Evolutionary conservation across 768 basidiomycete species (phyloP), one percentile per base, ranked within the genome.

Genomic region (Gymnopilus junonius): DNA sequence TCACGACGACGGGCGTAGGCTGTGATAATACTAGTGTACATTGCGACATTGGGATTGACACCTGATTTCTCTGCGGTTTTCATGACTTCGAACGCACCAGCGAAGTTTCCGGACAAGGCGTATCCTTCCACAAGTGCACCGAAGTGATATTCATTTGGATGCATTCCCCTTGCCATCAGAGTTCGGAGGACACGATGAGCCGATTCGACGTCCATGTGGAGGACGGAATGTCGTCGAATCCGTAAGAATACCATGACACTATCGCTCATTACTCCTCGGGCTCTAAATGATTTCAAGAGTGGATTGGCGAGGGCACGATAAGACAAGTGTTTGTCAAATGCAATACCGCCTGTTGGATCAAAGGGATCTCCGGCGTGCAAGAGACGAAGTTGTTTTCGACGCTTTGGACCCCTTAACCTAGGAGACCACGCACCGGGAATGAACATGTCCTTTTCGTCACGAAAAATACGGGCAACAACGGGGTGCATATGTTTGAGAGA

Each of bases 51-150:
- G 21, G 88, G 84, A n/a, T 78, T 73, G 62, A 90, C 71, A 25
- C 87, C 86, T 4, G 81, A 79, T 40, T 77, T 74, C 40, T 72
- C 69, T 27, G 87, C 85, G 17, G 85, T 75, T 62, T 74, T 76
- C 79, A 95, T 82, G 43, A 87, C 76, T 55, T 80, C 79, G 60
- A 81, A 73, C 25, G 92, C 91, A 20, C 79, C 79, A 14, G 74
- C 69, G 64, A 90, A 77, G 72, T 93, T 81, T n/a, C 91, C 91
- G 1, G 75, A 73, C 3, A 75, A 78, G 17, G 82, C 75, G 67
- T 88, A 89, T n/a, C 90, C 91, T 66, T 92, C 87, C 83, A 95
- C 88, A 61, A 95, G 76, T 56, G 91, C 87, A 31, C 81, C 79
- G 67, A 87, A 89, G 74, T 95, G 94, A 70, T 91, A 86, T 59